phyloP scores from a whole-genome alignment of 768 basidiomycete genomes.

The Termitomyces sp. region DNA sequence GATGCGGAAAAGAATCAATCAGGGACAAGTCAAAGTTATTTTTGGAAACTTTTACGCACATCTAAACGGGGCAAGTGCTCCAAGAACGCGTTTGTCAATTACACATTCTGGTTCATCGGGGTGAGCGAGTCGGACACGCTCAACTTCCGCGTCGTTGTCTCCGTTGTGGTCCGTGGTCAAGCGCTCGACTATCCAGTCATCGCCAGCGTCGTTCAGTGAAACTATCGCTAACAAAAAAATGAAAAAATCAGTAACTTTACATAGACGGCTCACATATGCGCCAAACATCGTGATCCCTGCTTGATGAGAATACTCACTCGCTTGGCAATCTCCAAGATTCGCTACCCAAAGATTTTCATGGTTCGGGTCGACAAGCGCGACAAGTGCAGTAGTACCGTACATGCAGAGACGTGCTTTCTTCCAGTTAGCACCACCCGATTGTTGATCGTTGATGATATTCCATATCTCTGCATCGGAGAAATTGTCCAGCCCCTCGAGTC shows the following conservation, averaged over 20 bases:
- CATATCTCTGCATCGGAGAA: constrained; percentile 58
- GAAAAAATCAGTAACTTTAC: constrained; percentile 5
- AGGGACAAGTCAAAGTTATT: constrained; percentile 13
- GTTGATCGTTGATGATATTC: constrained; percentile 61
- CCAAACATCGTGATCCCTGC: constrained; percentile 2
- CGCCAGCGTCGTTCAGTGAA: constrained; percentile 38
- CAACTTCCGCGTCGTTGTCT: constrained; percentile 61
- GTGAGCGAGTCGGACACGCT: constrained; percentile 60
- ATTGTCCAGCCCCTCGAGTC: constrained; percentile 44
- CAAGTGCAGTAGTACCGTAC: constrained; percentile 76
- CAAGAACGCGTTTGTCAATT: constrained; percentile 64
- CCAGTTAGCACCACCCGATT: constrained; percentile 55
- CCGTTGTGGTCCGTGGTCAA: constrained; percentile 73
- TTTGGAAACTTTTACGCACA: constrained; percentile 43
- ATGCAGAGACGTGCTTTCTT: constrained; percentile 68
- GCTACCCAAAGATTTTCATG: constrained; percentile 74
- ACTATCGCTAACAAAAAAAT: constrained; percentile 42
- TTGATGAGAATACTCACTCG: constrained; percentile 43
- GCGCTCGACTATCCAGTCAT: constrained; percentile 57
- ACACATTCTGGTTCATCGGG: constrained; percentile 70
- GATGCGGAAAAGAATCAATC: constrained; percentile 6
- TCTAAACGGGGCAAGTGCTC: constrained; percentile 74
- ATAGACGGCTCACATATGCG: constrained; percentile 4
- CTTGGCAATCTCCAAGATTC: constrained; percentile 80
- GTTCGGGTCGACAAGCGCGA: constrained; percentile 69